These are phyloP conservation scores for Nasturtium officinale DNA, from an alignment of 345 rosid species.

Conservation along the genomic window DNA sequence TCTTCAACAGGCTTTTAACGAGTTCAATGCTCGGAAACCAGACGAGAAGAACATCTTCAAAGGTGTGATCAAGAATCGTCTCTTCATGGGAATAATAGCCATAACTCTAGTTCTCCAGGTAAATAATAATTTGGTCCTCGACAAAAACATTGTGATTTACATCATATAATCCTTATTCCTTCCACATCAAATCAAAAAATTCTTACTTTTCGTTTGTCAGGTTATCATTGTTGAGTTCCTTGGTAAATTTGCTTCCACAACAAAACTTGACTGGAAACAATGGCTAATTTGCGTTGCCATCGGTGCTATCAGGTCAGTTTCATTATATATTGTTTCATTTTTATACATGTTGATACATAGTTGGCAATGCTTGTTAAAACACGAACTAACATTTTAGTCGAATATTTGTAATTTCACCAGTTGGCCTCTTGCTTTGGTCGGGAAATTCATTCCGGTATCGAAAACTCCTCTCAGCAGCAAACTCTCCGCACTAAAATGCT, in stretches of 20 bases:
- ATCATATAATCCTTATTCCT: not conserved
- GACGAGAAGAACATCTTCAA: conserved; percentile 77
- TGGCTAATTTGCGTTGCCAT: conserved; percentile 72
- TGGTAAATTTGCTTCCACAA: conserved; percentile 78
- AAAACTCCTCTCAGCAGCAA: conserved; percentile 49
- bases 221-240: conserved; percentile 76
- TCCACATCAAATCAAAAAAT: not conserved
- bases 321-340: no score
- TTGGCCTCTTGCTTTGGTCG: conserved; percentile 89
- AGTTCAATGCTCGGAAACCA: conserved; percentile 93
- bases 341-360: not conserved
- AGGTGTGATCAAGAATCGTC: conserved; percentile 70
- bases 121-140: conserved; percentile 2
- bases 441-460: conserved; percentile 78
- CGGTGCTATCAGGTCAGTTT: conserved; percentile 62
- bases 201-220: conserved; percentile 43
- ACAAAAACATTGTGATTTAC: not conserved
- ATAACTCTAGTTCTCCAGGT: conserved; percentile 90
- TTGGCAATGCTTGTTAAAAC: conserved; percentile 16
- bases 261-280: conserved; percentile 68
- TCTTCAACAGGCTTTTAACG: conserved; percentile 70
- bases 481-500: conserved; percentile 26
- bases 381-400: not conserved
- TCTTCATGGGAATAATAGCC: conserved; percentile 76
- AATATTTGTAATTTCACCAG: conserved; percentile 45